Conservation (phyloP, 140 eudicot species). For the Senecio squalidus region DNA sequence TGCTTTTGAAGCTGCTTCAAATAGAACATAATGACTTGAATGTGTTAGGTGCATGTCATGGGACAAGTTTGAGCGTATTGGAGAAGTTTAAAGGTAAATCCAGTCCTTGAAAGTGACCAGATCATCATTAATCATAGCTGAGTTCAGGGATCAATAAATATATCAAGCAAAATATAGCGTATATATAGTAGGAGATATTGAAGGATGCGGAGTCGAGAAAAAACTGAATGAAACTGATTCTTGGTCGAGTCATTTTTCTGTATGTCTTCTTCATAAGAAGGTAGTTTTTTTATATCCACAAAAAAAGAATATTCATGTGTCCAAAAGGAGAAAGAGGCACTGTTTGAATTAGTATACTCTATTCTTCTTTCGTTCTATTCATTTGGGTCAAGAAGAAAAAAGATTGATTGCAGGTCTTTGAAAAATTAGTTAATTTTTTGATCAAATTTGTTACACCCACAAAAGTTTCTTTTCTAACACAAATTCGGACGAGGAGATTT, state of each 20-base stretch:
- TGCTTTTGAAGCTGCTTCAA: background rate
- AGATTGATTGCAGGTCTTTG: too few species aligned
- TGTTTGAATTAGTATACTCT: too few species aligned
- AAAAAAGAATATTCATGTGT: background rate
- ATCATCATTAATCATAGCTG: too few species aligned
- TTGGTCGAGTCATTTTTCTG: background rate
- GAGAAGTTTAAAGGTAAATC: background rate
- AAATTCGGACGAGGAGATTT: too few species aligned
- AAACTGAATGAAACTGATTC: background rate
- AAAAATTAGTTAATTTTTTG: too few species aligned
- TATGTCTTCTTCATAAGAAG: background rate
- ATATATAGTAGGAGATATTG: background rate
- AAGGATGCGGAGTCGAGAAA: background rate
- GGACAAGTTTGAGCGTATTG: background rate
- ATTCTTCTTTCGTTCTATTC: too few species aligned
- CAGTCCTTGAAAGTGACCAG: background rate
- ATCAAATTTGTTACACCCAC: too few species aligned
- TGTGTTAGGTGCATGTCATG: background rate
- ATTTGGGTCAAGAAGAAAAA: too few species aligned
- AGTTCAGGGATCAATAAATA: too few species aligned
- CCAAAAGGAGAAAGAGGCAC: too few species aligned
- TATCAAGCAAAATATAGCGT: too few species aligned
- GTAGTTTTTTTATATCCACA: background rate
- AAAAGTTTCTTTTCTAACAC: too few species aligned
- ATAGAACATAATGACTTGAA: background rate